These are phyloP conservation scores for Erythrobasidium yunnanense DNA, from an alignment of 768 basidiomycete species.

Conservation along the genomic window DNA sequence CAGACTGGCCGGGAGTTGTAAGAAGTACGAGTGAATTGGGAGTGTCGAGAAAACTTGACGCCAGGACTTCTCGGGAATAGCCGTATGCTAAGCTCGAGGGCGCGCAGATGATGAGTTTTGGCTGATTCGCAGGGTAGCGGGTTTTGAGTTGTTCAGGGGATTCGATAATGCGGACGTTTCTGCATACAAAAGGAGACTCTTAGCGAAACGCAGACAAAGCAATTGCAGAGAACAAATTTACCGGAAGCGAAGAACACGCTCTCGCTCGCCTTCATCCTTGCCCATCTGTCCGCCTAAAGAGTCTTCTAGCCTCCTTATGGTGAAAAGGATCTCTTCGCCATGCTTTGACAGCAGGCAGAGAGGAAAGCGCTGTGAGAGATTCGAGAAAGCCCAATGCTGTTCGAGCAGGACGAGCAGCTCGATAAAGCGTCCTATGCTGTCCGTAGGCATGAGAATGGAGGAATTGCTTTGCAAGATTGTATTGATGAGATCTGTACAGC, in stretches of 20 bases:
- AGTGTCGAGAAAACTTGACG: conserved; percentile 64
- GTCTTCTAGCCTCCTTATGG: conserved; percentile 94
- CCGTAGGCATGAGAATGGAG: conserved; percentile 71
- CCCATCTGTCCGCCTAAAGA: conserved; percentile 92
- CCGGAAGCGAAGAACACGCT: conserved; percentile 71
- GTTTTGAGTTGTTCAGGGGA: conserved; percentile 68
- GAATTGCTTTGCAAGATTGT: conserved; percentile 62
- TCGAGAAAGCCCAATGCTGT: conserved; percentile 80
- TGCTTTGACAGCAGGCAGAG: conserved; percentile 88
- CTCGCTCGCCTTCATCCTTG: conserved; percentile 47
- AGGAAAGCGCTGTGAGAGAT: conserved; percentile 45
- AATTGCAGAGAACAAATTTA: conserved; percentile 42
- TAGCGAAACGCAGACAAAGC: background rate
- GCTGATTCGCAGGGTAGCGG: conserved; percentile 71
- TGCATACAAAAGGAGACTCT: conserved; percentile 40
- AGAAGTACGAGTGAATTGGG: conserved; percentile 79
- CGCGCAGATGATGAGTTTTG: conserved; percentile 86
- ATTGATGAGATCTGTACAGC: conserved; percentile 52
- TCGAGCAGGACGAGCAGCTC: conserved; percentile 92
- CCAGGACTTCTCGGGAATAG: conserved; percentile 72
- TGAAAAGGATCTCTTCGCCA: conserved; percentile 82
- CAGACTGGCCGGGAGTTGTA: conserved; percentile 65
- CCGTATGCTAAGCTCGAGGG: conserved; percentile 89
- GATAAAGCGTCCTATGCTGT: conserved; percentile 84
- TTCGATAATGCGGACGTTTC: conserved; percentile 83